These are phyloP conservation scores for Plantago coronopus DNA, from an alignment of 305 asterid species.

Conservation along the genomic window DNA sequence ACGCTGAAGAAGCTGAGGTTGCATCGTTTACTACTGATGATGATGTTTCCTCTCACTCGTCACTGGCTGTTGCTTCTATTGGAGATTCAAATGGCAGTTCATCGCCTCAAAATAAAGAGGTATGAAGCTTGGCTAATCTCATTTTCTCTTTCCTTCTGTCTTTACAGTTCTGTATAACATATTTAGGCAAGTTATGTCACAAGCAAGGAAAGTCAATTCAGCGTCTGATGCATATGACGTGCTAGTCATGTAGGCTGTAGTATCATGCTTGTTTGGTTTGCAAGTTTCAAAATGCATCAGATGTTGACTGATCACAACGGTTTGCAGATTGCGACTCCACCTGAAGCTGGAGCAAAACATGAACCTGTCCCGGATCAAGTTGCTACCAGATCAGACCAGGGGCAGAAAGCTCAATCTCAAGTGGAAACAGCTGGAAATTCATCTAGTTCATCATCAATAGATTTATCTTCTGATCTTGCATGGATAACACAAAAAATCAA, in stretches of 20 bases:
- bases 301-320: slow-evolving; percentile 21
- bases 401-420: slow-evolving; percentile 31
- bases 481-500: slow-evolving; percentile 47
- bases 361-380: slow-evolving; percentile 23
- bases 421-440: slow-evolving; percentile 30
- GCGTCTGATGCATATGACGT: too few species aligned
- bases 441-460: slow-evolving; percentile 44
- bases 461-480: slow-evolving; percentile 54
- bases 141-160: background rate
- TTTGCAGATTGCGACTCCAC: slow-evolving; percentile 49
- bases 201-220: background rate
- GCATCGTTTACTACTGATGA: slow-evolving; percentile 63
- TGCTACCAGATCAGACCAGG: slow-evolving; percentile 36
- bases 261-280: slow-evolving; percentile 6
- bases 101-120: slow-evolving; percentile 53
- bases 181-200: slow-evolving; percentile 3
- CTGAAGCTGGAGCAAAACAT: slow-evolving; percentile 35
- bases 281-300: slow-evolving; percentile 15
- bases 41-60: slow-evolving; percentile 74
- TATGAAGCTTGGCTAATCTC: slow-evolving; percentile 22
- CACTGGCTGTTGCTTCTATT: slow-evolving; percentile 51
- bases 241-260: too few species aligned
- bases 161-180: background rate
- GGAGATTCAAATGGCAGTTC: slow-evolving; percentile 57
- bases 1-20: slow-evolving; percentile 68